Evolutionary conservation across 1,284 basidiomycete species (phyloP), one percentile per base, ranked within the genome.

Genomic region (Pyrrhoderma noxium): DNA sequence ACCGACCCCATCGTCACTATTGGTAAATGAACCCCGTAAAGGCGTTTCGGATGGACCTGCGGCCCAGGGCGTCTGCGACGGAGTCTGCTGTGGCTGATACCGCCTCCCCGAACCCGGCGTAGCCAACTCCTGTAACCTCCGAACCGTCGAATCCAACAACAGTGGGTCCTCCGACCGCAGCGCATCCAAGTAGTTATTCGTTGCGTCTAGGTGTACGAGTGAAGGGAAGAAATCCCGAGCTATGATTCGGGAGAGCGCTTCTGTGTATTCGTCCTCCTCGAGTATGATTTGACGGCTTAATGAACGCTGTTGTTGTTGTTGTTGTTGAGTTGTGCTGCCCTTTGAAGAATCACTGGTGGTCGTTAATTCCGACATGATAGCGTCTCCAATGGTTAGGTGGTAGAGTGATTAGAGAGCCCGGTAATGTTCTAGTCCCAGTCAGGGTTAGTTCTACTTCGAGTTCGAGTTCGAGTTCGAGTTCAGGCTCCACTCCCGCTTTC

Each of bases 181-280:
- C 1, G 91, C 89, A 53, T 89, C 82, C 14, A 93, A 78, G 65
- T 91, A 92, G 52, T 76, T 77, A 65, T 93, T 90, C 14, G 89
- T 90, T 18, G 89, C 89, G 60, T 93, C 88, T 27, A 94, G 74
- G 59, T 90, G 88, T 18, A 85, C 80, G 9, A 96, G 79, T 11
- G 87, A 89, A 0, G 95, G 95, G 63, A 98, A 99, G 75, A 98
- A 99, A 70, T 98, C 94, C 47, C 96, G 84, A 45, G 90, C 86
- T 64, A 99, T 97, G 64, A 99, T 96, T 46, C 84, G 78, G 2
- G 91, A 92, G n/a, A 99, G 76, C 0, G 89, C 89, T 47, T 80
- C 80, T 1, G 92, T 94, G 65, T 99, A 99, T 62, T 93, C 90
- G 59, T 98, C 93, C 72, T 99, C 95, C 51, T 90, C 87, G n/a